Base-by-base conservation (phyloP, 208 protist species). In the Wallacemonas sp. region DNA sequence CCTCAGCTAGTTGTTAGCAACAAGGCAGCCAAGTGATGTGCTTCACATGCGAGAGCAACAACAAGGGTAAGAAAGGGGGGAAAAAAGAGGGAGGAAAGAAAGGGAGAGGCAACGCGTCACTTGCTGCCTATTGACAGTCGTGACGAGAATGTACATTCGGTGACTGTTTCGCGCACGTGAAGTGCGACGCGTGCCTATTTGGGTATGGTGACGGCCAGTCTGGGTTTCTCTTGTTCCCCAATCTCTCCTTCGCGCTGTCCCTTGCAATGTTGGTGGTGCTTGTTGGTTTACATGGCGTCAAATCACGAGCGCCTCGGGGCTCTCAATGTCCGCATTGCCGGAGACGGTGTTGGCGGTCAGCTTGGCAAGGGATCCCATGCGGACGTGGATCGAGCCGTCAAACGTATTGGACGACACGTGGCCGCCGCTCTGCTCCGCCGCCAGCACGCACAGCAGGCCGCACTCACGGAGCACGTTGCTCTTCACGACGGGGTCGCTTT, bases 331-430 rank as follows among this genome's bases (percentile, higher is more conserved):
- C 18, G 74, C 44, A 12, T 61, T 54, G 11, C 83, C 88, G 42
- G 57, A 86, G 16, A 96, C 66, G 23, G 73, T 76, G 70, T 96
- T 96, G 16, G 75, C 79, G 0, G 73, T 75, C 28, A 96, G 67
- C 62, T 83, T 82, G 4, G 87, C 79, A 8, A 65, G 66, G 57
- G 81, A 89, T 11, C 81, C 81, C 3, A 57, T 18, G 0, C 75
- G 72, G 18, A 94, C 72, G 70, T 91, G 84, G 48, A 96, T 70
- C 25, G 84, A 92, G 26, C 88, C 91, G 4, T 93, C 86, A 70
- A 93, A 86, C 2, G 18, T 79, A 65, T 96, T 96, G 55, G 87
- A 85, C 11, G 57, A 89, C 76, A 84, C 86, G 12, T 81, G 61
- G 33, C 91, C 87, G 31, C 67, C 77, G 0, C 82, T 87, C 7